These are phyloP conservation scores for Pyrenophora seminiperda DNA, from an alignment of 2,329 filamentous ascomycete species.

Conservation along the genomic window DNA sequence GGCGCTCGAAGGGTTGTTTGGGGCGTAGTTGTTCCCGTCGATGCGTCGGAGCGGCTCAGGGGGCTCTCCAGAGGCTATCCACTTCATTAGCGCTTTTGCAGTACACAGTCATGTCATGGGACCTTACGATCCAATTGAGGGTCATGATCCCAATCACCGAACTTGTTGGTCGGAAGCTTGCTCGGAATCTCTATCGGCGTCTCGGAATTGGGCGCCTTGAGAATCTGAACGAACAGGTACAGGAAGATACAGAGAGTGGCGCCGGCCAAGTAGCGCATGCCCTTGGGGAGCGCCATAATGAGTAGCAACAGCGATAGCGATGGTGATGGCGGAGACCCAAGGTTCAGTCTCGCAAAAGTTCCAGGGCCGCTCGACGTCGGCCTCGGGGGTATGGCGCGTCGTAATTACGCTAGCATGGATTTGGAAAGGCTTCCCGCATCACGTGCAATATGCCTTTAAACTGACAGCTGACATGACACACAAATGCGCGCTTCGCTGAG, in stretches of 20 bases:
- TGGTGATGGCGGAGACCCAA: constrained; percentile 9
- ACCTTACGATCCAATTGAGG: constrained; percentile 85
- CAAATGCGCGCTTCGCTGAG: too few species aligned
- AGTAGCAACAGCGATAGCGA: constrained; percentile 4
- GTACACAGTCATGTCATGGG: not conserved
- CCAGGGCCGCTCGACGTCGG: constrained; percentile 1
- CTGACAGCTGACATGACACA: too few species aligned
- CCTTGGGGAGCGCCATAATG: constrained; percentile 82
- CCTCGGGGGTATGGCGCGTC: constrained; percentile 19
- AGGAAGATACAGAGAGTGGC: constrained; percentile 74
- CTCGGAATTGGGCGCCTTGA: constrained; percentile 63
- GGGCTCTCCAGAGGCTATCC: constrained; percentile 79
- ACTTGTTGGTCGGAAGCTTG: constrained; percentile 46
- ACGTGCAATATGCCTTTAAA: too few species aligned
- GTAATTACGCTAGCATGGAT: constrained; percentile 4
- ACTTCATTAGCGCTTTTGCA: constrained; percentile 4
- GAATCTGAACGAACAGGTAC: constrained; percentile 78
- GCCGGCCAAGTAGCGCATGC: constrained; percentile 78
- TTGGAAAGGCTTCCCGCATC: not conserved
- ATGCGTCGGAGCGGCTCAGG: constrained; percentile 75
- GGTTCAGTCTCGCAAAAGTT: constrained; percentile 14
- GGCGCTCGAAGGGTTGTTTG: constrained; percentile 73
- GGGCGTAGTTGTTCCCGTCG: constrained; percentile 73
- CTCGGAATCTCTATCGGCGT: constrained; percentile 47
- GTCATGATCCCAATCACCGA: constrained; percentile 72